These are phyloP conservation scores for Gossypium davidsonii DNA, from an alignment of 441 rosid genomes.

Conservation along the genomic window DNA sequence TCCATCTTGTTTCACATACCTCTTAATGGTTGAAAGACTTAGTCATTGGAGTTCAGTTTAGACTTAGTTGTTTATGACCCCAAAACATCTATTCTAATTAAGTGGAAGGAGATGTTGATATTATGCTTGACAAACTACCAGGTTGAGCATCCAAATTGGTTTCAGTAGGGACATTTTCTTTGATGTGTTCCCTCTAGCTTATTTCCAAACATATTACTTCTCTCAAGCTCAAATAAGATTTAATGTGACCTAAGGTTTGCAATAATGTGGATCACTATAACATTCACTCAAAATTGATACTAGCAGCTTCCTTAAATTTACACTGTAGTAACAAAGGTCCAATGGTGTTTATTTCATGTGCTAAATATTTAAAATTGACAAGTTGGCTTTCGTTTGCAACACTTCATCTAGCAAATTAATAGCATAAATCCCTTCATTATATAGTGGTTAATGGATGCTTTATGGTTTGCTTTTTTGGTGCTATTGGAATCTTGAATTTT, in stretches of 20 bases:
- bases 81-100: not conserved
- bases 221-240: not conserved
- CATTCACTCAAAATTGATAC: not conserved
- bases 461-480: not conserved
- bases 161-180: not conserved
- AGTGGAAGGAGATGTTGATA: not conserved
- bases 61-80: constrained; percentile 6
- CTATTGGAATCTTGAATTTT: not conserved
- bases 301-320: not conserved
- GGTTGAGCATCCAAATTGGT: not conserved
- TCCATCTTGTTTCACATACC: not conserved
- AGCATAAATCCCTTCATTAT: not conserved
- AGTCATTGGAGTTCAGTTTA: constrained; percentile 2
- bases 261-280: not conserved
- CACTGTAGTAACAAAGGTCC: not conserved
- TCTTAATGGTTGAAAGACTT: constrained; percentile 8
- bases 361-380: constrained; percentile 1
- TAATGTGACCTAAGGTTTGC: not conserved
- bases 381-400: not conserved
- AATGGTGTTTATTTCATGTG: not conserved
- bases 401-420: not conserved
- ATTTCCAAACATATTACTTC: not conserved
- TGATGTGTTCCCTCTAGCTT: not conserved
- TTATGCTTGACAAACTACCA: not conserved
- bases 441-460: not conserved